These are phyloP conservation scores for Talinum fruticosum DNA, from an alignment of 148 eudicot species.

Conservation along the genomic window DNA sequence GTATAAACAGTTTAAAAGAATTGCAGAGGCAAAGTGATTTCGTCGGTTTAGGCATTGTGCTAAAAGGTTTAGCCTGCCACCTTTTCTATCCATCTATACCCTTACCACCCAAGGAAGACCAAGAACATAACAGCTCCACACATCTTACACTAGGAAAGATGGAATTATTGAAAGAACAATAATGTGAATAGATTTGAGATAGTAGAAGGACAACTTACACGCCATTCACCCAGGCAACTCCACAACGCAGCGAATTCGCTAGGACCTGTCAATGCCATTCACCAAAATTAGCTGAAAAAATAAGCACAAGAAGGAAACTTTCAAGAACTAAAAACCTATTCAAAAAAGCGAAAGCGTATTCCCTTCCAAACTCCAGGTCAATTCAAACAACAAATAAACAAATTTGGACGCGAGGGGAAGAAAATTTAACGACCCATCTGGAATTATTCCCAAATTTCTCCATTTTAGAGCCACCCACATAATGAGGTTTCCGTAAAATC, in stretches of 20 bases:
- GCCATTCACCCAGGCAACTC: conserved; percentile 83
- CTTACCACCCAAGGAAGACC: neutral
- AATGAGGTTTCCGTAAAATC: neutral
- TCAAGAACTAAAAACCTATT: neutral
- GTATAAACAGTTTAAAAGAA: neutral
- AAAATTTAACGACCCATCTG: too few species aligned
- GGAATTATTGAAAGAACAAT: neutral
- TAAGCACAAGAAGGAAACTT: too few species aligned
- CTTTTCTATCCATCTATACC: neutral
- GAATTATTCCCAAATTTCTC: neutral
- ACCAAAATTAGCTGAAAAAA: conserved; percentile 1
- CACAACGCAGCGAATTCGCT: conserved; percentile 67
- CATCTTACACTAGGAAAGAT: neutral
- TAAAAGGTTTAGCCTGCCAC: neutral
- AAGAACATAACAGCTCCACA: conserved; percentile 2
- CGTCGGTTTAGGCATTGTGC: neutral
- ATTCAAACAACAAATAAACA: neutral
- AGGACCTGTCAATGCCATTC: conserved; percentile 54
- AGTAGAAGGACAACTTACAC: conserved; percentile 43
- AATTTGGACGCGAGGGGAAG: too few species aligned
- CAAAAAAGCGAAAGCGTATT: neutral
- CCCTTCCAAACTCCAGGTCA: neutral
- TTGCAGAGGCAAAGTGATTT: too few species aligned
- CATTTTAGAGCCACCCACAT: neutral
- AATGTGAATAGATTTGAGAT: neutral